These are phyloP conservation scores for Phyllosticta citribraziliensis DNA, from an alignment of 2,329 filamentous ascomycete species.

Conservation along the genomic window DNA sequence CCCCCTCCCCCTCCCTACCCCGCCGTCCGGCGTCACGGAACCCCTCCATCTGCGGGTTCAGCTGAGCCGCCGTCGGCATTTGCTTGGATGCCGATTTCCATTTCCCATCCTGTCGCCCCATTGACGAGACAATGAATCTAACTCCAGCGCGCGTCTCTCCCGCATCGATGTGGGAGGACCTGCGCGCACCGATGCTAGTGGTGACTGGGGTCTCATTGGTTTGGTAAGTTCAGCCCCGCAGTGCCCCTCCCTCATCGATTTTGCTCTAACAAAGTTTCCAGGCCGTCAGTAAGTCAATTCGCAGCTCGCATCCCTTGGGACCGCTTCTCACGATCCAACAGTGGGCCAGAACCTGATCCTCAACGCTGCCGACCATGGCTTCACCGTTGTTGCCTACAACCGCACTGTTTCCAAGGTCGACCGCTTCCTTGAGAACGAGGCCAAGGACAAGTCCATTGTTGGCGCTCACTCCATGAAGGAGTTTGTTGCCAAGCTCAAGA, in stretches of 20 bases:
- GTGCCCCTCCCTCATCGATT: background rate
- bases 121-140: slow-evolving; percentile 10
- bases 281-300: slow-evolving; percentile 10
- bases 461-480: slow-evolving; percentile 86
- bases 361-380: slow-evolving; percentile 53
- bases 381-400: slow-evolving; percentile 98
- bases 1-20: slow-evolving; percentile 8
- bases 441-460: slow-evolving; percentile 76
- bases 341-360: slow-evolving; percentile 48
- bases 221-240: slow-evolving; percentile 24
- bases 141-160: slow-evolving; percentile 14
- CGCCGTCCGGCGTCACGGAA: slow-evolving; percentile 8
- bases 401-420: slow-evolving; percentile 98
- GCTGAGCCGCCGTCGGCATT: slow-evolving; percentile 4
- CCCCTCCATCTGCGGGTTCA: slow-evolving; percentile 1
- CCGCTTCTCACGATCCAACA: slow-evolving; percentile 1
- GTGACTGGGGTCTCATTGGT: slow-evolving; percentile 46
- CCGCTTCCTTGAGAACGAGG: slow-evolving; percentile 70
- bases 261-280: background rate
- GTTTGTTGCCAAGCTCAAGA: slow-evolving; percentile 95
- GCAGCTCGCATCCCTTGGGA: background rate
- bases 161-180: slow-evolving; percentile 14
- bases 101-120: background rate
- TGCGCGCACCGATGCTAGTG: slow-evolving; percentile 16
- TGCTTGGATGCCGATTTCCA: slow-evolving; percentile 2